Base-by-base conservation (phyloP, 768 basidiomycete species). In the Cystobasidium onofrii region DNA sequence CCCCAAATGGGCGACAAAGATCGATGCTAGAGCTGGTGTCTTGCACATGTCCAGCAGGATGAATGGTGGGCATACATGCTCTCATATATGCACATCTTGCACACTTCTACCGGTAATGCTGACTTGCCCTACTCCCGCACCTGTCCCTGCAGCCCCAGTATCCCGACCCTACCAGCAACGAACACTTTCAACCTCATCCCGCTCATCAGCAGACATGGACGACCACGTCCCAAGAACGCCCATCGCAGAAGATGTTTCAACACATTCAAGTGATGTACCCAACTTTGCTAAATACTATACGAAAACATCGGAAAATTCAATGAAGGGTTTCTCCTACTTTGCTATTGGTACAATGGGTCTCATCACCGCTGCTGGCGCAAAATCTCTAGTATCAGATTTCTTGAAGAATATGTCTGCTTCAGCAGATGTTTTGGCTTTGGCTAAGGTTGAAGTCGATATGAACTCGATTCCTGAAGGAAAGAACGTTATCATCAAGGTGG, bases 361-460 rank as follows among this genome's bases (percentile, higher is more conserved):
- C 79, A 86, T 99, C 82, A 88, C 91, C 76, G 96, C 95, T 70
- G 92, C 92, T 23, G 91, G 87, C 74, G 94, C 94, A 78, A 95
- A 98, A 84, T 91, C 92, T 36, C 88, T 89, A 77, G 88, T 98
- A 77, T 87, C 91, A 75, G 94, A 95, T 82, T 94, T 98, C 84
- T 85, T 99, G 75, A 87, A 89, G 80, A 93, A 92, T 76, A 95
- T 99, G 92, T 86, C 91, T 65, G 96, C 96, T 27, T 95, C 93
- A 44, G 93, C 95, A 41, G 96, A 99, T 80, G 95, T 99, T 66
- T 88, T 98, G 78, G 96, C 96, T 63, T 86, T 98, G 77, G 96
- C 96, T 75, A 98, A 97, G 84, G 91, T 97, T 75, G 96, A 99
- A 83, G 88, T 99, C 74, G 92, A 95, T 44, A 87, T 99, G 75